phyloP scores from a whole-genome alignment of 257 asterid species.

The Nemophila menziesii region DNA sequence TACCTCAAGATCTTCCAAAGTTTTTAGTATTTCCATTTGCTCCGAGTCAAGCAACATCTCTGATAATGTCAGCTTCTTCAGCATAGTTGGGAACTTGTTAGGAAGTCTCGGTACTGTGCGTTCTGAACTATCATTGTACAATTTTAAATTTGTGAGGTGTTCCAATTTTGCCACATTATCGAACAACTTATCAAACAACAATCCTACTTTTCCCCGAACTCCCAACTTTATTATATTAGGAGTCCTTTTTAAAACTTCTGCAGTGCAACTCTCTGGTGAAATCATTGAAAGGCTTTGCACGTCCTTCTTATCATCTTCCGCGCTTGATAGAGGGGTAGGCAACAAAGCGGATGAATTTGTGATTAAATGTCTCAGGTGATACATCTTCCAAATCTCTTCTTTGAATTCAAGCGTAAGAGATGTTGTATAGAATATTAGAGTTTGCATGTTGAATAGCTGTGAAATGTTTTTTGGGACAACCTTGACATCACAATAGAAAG shows the following conservation, averaged over 20 bases:
- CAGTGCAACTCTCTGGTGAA: slow-evolving; percentile 20
- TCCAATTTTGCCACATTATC: slow-evolving; percentile 4
- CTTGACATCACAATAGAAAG: slow-evolving; percentile 7
- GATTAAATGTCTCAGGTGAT: slow-evolving; percentile 22
- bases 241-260: slow-evolving; percentile 9
- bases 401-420: slow-evolving; percentile 9
- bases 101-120: slow-evolving; percentile 13
- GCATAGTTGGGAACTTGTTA: slow-evolving; percentile 16
- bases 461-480: slow-evolving; percentile 22
- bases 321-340: too few relatives aligned
- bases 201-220: slow-evolving; percentile 14
- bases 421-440: slow-evolving; percentile 18
- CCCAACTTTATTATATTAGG: slow-evolving; percentile 17
- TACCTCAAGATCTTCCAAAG: slow-evolving; percentile 19
- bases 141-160: slow-evolving; percentile 26
- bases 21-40: slow-evolving; percentile 17
- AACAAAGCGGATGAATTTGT: too few relatives aligned
- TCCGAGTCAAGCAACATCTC: slow-evolving; percentile 26
- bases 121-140: slow-evolving; percentile 16
- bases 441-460: slow-evolving; percentile 25
- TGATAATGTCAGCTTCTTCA: slow-evolving; percentile 20
- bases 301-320: slow-evolving; percentile 4
- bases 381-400: slow-evolving; percentile 27
- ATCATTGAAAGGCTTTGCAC: slow-evolving; percentile 27
- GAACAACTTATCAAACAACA: neutral